Conservation (phyloP, 202 grass and related monocot species). For the Dendrocalamus latiflorus region DNA sequence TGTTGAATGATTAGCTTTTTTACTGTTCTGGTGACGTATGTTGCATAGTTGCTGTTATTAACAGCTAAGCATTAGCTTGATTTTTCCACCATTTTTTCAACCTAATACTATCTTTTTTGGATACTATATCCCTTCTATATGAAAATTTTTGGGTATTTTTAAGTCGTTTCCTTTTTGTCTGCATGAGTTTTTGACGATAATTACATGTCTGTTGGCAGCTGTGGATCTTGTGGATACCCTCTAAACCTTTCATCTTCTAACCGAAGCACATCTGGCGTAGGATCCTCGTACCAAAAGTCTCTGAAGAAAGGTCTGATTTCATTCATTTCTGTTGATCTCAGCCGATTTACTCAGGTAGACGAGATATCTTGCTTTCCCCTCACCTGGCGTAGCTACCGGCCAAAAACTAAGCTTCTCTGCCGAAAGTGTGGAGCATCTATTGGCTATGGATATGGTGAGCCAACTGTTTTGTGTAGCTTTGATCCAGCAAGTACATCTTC, state of each 20-base stretch:
- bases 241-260: conserved; percentile 62
- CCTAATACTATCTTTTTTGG: background rate
- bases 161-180: background rate
- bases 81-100: background rate
- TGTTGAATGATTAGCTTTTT: background rate
- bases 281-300: too few relatives aligned
- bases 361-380: too few relatives aligned
- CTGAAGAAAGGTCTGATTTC: too few relatives aligned
- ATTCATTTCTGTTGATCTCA: too few relatives aligned
- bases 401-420: too few relatives aligned
- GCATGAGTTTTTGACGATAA: conserved; percentile 17
- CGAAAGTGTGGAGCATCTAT: conserved; percentile 54
- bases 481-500: too few relatives aligned
- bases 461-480: too few relatives aligned
- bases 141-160: background rate
- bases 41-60: background rate
- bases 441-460: too few relatives aligned
- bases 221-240: conserved; percentile 57
- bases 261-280: too few relatives aligned
- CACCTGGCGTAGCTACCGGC: too few relatives aligned
- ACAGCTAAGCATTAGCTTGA: background rate
- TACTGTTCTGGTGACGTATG: background rate
- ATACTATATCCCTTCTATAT: background rate
- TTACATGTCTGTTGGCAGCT: conserved; percentile 45
- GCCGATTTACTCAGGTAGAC: too few relatives aligned